phyloP scores from a whole-genome alignment of 1,284 basidiomycete species.

The Microstroma glucosiphilum region DNA sequence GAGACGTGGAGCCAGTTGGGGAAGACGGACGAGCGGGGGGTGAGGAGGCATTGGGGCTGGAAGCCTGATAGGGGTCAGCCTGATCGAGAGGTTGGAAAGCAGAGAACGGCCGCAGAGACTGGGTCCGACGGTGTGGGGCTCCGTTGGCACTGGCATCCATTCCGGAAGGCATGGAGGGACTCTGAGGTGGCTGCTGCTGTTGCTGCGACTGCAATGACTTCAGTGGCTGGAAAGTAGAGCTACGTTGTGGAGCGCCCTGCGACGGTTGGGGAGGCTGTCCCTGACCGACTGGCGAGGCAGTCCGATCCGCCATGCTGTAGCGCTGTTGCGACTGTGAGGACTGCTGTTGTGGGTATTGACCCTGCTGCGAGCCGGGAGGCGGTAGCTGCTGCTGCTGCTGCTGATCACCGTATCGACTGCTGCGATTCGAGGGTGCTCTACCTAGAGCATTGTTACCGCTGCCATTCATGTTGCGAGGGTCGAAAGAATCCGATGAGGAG shows the following conservation, averaged over 20 bases:
- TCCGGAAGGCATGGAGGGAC: not conserved
- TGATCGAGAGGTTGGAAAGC: conserved; percentile 46
- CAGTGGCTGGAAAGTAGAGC: no score
- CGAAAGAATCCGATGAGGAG: not conserved
- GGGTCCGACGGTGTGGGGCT: conserved; percentile 12
- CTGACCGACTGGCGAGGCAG: no score
- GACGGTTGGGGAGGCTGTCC: no score
- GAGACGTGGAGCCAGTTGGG: conserved; percentile 29
- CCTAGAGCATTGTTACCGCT: not conserved
- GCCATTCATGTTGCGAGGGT: not conserved
- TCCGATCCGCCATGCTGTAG: no score
- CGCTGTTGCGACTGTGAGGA: no score
- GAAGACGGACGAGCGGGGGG: conserved; percentile 21
- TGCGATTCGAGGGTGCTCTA: conserved; percentile 1
- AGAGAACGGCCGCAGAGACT: conserved; percentile 35
- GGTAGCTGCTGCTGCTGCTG: conserved; percentile 2
- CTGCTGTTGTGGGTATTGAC: no score
- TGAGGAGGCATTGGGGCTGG: conserved; percentile 10
- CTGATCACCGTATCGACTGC: not conserved
- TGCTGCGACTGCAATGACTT: not conserved
- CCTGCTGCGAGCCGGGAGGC: not conserved
- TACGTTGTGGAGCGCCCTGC: no score
- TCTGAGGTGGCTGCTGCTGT: not conserved
- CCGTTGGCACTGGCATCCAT: no score
- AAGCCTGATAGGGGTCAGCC: conserved; percentile 16